Percentiles rank a stretch among this genome's conserved stretches.
Evolutionary conservation across 177 flowering plant species (phyloP).

Genomic region (Vitis hybrid): DNA sequence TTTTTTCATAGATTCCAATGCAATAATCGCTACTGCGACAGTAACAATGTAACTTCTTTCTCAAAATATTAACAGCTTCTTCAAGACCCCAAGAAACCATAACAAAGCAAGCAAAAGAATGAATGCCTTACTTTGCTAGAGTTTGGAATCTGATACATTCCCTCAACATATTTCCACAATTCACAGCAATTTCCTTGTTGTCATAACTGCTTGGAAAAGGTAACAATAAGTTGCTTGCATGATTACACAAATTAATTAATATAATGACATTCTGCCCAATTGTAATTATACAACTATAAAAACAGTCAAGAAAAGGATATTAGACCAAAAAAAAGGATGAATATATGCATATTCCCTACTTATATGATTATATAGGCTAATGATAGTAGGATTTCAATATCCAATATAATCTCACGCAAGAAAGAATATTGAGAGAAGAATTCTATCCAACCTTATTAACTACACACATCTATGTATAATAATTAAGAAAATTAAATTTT

Average conservation of each 20-base stretch:
- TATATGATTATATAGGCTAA: no score
- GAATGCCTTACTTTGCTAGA: conserved; percentile 81
- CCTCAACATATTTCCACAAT: conserved; percentile 88
- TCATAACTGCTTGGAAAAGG: conserved; percentile 67
- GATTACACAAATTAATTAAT: no score
- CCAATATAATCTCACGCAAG: no score
- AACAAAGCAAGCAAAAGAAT: conserved; percentile 10
- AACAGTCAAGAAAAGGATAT: not conserved
- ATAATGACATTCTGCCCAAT: not conserved
- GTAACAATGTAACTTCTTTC: not conserved
- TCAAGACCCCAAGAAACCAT: not conserved
- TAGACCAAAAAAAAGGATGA: no score
- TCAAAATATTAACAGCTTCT: not conserved
- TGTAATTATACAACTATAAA: not conserved
- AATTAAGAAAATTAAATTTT: no score
- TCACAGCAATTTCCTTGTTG: conserved; percentile 90
- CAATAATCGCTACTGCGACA: not conserved
- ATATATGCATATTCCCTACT: no score
- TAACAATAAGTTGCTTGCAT: conserved; percentile 11
- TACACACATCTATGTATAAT: no score
- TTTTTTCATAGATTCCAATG: not conserved
- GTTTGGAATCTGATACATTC: conserved; percentile 87
- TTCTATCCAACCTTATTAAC: no score
- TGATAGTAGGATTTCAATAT: no score
- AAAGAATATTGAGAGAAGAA: no score